A percentile compares a stretch with the other conserved stretches of the same genome.
Evolutionary conservation across 495 filamentous ascomycete species (phyloP).

Genomic region (Durotheca rogersii): DNA sequence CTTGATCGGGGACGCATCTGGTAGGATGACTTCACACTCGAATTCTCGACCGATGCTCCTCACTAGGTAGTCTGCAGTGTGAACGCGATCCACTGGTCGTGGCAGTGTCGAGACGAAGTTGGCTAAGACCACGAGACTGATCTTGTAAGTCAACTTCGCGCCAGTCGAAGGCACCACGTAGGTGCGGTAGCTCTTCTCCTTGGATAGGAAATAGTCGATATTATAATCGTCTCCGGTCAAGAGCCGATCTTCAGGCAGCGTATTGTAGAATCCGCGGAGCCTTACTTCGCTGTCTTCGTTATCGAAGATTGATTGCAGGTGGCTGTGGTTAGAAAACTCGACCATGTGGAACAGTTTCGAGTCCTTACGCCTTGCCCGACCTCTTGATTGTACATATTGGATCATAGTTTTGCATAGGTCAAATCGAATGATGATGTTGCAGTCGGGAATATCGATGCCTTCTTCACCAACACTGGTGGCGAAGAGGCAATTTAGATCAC

Average conservation of each 20-base stretch:
- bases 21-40: slow-evolving; percentile 79
- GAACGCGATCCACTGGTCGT: slow-evolving; percentile 55
- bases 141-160: slow-evolving; percentile 77
- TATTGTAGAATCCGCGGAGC: slow-evolving; percentile 73
- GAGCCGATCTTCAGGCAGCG: slow-evolving; percentile 72
- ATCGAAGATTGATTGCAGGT: slow-evolving; percentile 57
- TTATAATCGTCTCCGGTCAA: slow-evolving; percentile 63
- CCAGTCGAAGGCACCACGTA: slow-evolving; percentile 68
- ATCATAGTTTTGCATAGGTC: slow-evolving; percentile 91
- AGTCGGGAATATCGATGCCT: slow-evolving; percentile 93
- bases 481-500: slow-evolving; percentile 84
- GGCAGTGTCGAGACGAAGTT: slow-evolving; percentile 58
- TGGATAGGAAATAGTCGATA: slow-evolving; percentile 54
- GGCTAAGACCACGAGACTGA: slow-evolving; percentile 65
- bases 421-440: slow-evolving; percentile 86
- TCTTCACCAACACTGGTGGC: slow-evolving; percentile 93
- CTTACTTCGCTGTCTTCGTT: slow-evolving; percentile 54
- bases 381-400: slow-evolving; percentile 92
- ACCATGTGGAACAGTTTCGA: slow-evolving; percentile 86
- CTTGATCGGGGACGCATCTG: slow-evolving; percentile 70
- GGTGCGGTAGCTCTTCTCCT: slow-evolving; percentile 55
- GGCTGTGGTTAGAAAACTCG: slow-evolving; percentile 63
- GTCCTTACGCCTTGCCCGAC: slow-evolving; percentile 74
- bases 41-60: slow-evolving; percentile 59
- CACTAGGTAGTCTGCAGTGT: slow-evolving; percentile 65